These are phyloP conservation scores for Corchorus olitorius DNA, from an alignment of 345 rosid genomes.

Conservation along the genomic window DNA sequence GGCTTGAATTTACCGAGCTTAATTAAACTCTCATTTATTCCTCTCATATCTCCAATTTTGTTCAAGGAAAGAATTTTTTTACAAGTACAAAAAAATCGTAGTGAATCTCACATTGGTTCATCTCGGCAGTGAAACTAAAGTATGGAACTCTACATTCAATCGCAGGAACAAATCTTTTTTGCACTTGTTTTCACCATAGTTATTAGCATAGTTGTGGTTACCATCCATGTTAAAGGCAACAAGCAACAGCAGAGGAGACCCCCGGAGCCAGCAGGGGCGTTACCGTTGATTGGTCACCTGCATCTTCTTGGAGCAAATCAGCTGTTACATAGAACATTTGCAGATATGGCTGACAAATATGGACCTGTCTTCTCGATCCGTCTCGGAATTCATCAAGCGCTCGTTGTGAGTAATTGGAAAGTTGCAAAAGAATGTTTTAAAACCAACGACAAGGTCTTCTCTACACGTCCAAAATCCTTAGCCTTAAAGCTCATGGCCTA, in stretches of 20 bases:
- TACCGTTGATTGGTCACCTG: slow-evolving; percentile 66
- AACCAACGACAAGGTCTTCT: slow-evolving; percentile 52
- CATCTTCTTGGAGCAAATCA: slow-evolving; percentile 41
- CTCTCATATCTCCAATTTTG: no score
- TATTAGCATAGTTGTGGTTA: not conserved
- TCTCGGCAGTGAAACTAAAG: not conserved
- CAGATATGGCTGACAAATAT: slow-evolving; percentile 45
- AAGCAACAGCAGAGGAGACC: slow-evolving; percentile 12
- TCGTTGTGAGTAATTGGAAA: slow-evolving; percentile 49
- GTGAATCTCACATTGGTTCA: not conserved
- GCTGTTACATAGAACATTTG: slow-evolving; percentile 44
- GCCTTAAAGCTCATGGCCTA: slow-evolving; percentile 65
- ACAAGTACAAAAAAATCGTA: no score
- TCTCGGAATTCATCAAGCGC: slow-evolving; percentile 41
- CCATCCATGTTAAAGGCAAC: not conserved
- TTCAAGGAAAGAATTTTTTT: no score
- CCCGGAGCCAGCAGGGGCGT: slow-evolving; percentile 35
- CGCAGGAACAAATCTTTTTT: not conserved
- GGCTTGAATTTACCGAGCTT: no score
- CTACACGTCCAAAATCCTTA: slow-evolving; percentile 53
- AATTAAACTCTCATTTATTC: no score
- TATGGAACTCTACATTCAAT: not conserved
- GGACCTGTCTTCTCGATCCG: slow-evolving; percentile 51
- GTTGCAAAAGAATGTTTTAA: slow-evolving; percentile 60
- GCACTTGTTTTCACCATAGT: not conserved